These are phyloP conservation scores for Syzygium jambos DNA, from an alignment of 345 rosid species.

Conservation along the genomic window DNA sequence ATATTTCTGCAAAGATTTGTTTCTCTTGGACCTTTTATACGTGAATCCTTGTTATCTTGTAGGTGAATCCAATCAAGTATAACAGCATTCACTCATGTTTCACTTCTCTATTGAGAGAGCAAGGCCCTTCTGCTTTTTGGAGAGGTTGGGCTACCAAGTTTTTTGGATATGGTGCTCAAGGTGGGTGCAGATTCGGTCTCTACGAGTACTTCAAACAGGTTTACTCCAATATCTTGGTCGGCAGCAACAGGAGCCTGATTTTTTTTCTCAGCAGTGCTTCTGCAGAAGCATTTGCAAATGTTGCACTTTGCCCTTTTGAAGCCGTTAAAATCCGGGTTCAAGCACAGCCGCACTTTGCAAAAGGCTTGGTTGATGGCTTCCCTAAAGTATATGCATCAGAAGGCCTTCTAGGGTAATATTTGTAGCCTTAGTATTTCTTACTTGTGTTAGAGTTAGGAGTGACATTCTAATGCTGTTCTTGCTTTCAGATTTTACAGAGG, in stretches of 20 bases:
- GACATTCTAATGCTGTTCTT: not conserved
- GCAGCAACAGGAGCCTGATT: slow-evolving; percentile 23
- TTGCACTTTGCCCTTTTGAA: slow-evolving; percentile 62
- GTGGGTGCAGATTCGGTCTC: slow-evolving; percentile 62
- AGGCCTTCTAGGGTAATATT: slow-evolving; percentile 45
- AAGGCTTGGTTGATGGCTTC: slow-evolving; percentile 52
- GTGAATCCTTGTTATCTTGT: not conserved
- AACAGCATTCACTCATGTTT: slow-evolving; percentile 38
- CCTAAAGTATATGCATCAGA: slow-evolving; percentile 42
- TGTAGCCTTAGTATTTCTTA: not conserved
- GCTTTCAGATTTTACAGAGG: slow-evolving; percentile 28
- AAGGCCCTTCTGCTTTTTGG: slow-evolving; percentile 57
- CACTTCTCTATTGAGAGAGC: slow-evolving; percentile 49
- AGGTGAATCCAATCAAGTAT: slow-evolving; percentile 60
- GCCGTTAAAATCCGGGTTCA: slow-evolving; percentile 58
- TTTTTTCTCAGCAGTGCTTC: slow-evolving; percentile 62
- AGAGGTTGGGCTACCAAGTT: slow-evolving; percentile 66
- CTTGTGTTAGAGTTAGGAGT: not conserved
- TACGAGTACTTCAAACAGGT: slow-evolving; percentile 56
- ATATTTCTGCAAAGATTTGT: not conserved
- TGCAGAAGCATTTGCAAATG: slow-evolving; percentile 58
- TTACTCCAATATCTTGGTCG: slow-evolving; percentile 30
- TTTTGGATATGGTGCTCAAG: slow-evolving; percentile 59
- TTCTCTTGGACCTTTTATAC: not conserved
- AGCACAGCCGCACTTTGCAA: slow-evolving; percentile 49